Evolutionary conservation across 1,284 basidiomycete genomes (phyloP), one percentile per base, ranked within the genome.

Genomic region (Coniophora puteana): DNA sequence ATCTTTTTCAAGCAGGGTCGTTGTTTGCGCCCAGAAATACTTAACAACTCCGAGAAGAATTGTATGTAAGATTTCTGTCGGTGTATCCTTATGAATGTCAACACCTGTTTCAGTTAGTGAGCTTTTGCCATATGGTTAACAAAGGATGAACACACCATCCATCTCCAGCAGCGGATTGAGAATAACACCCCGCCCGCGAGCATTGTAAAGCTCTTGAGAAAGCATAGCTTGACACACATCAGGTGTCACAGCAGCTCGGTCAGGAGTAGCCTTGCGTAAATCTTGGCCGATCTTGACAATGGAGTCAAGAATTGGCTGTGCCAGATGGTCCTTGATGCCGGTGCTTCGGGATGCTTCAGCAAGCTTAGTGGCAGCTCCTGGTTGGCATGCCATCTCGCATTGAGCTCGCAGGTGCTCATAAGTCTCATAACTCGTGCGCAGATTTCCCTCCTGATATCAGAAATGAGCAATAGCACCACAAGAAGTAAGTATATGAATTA

Each of bases 11-110:
- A 58, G 25, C 4, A 48, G 29, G 18, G 20, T 45, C 0, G 57
- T 42, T 1, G 52, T 49, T 39, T 61, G 51, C 1, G 40, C 48
- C 59, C 58, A 61, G 29, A 57, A 52, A 35, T 63, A 63, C 40
- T 63, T 63, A 8, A 59, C 56, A 0, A 56, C 40, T 1, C 61
- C 59, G 1, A 63, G 50, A 8, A 63, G 52, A 22, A 52, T 37
- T 0, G 57, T 59, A 32, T 63, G 59, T 0, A 62, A 43, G 5
- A 48, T 44, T 42, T 63, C 59, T 0, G 48, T 48, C 0, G 61
- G 59, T 4, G 58, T 63, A 32, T 63, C 59, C 16, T 11, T 10
- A 33, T 33, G 31, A 8, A 33, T 33, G 16, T 33, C 16, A 8
- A 33, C 11, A 17, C 11, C 31, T 33, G 33, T 18, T 27, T 8